Conservation (phyloP, 1,139 yeast genomes). For the Geotrichum cucujoidarum region DNA sequence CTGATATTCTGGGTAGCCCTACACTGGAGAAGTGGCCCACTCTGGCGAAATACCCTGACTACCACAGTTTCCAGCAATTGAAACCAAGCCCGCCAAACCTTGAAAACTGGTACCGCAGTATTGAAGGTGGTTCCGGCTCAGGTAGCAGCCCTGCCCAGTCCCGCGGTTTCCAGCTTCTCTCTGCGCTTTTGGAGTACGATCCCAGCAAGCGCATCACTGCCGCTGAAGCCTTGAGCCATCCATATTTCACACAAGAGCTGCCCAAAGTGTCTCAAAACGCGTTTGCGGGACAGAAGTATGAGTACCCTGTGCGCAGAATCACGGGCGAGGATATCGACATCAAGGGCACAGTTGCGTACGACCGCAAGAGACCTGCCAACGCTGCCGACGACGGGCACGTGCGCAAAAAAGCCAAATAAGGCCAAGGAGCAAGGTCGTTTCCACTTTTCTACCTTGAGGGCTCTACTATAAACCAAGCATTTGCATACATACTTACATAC, state of each 20-base stretch:
- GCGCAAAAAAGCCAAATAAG: slow-evolving; percentile 3
- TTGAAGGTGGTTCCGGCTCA: slow-evolving; percentile 53
- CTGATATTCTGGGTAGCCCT: slow-evolving; percentile 91
- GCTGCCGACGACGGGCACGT: slow-evolving; percentile 1
- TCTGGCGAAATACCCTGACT: slow-evolving; percentile 79
- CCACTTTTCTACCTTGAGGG: not conserved
- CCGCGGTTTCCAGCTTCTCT: slow-evolving; percentile 40
- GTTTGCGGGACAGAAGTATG: slow-evolving; percentile 34
- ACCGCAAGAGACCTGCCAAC: slow-evolving; percentile 1
- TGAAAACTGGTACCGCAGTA: slow-evolving; percentile 68
- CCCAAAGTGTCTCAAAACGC: slow-evolving; percentile 62
- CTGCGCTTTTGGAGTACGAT: slow-evolving; percentile 68
- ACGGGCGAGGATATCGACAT: slow-evolving; percentile 39
- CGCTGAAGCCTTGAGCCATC: slow-evolving; percentile 64
- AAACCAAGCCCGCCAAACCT: slow-evolving; percentile 64
- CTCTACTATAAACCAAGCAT: no score
- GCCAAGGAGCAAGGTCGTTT: no score
- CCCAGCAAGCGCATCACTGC: slow-evolving; percentile 80
- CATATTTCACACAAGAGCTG: slow-evolving; percentile 55
- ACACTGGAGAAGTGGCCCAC: slow-evolving; percentile 69
- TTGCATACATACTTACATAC: no score
- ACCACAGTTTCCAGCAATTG: slow-evolving; percentile 57
- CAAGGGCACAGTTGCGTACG: slow-evolving; percentile 26
- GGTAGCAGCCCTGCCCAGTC: not conserved
- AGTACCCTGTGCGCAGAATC: slow-evolving; percentile 40